These are phyloP conservation scores for Misopates orontium DNA, from an alignment of 257 asterid species.

Conservation along the genomic window DNA sequence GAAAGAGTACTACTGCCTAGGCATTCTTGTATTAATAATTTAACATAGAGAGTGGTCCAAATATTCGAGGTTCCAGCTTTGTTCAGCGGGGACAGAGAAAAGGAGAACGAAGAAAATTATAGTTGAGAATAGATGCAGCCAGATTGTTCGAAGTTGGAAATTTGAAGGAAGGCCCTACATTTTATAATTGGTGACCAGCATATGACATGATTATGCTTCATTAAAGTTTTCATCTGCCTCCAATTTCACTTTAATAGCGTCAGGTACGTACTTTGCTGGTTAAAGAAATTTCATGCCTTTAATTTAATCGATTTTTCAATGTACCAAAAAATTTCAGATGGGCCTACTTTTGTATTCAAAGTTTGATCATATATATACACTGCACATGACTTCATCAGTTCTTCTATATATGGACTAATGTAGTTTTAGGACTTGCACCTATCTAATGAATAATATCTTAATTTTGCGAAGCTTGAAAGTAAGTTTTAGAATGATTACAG, in stretches of 20 bases:
- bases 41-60: no score
- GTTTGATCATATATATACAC: conserved; percentile 4
- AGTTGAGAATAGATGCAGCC: neutral
- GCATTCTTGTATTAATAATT: no score
- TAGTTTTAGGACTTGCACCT: no score
- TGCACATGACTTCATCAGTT: no score
- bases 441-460: neutral
- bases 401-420: no score
- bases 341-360: neutral
- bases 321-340: neutral
- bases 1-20: no score
- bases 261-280: neutral
- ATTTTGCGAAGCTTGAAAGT: conserved; percentile 10
- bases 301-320: neutral
- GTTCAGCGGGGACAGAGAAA: no score
- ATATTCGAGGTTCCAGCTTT: no score
- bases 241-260: neutral
- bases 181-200: conserved; percentile 3
- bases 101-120: no score
- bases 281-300: neutral
- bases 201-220: neutral
- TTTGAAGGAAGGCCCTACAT: neutral
- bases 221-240: conserved; percentile 18
- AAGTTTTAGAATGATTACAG: conserved; percentile 5
- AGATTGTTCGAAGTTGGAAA: neutral